These are phyloP conservation scores for Wickerhamiella bombiphila DNA, from an alignment of 805 yeast genomes.

Conservation along the genomic window DNA sequence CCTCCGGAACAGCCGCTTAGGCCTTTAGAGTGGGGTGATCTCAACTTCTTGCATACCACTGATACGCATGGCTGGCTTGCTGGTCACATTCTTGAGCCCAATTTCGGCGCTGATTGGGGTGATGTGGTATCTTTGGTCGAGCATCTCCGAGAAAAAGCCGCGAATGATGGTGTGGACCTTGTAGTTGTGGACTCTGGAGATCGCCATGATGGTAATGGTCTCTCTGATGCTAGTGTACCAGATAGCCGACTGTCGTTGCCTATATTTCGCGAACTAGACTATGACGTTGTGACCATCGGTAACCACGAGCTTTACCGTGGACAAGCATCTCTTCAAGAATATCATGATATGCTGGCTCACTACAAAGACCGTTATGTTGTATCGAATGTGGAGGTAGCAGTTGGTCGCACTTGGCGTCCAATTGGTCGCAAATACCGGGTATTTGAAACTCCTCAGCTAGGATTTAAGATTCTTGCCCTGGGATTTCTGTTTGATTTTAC, in stretches of 20 bases:
- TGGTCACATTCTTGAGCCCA: conserved; percentile 66
- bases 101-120: conserved; percentile 68
- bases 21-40: conserved; percentile 48
- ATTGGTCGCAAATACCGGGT: conserved; percentile 56
- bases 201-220: conserved; percentile 85
- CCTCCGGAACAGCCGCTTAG: conserved; percentile 24
- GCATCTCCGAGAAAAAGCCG: conserved; percentile 35
- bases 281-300: conserved; percentile 71
- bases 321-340: conserved; percentile 51
- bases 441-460: conserved; percentile 43
- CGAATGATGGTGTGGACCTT: conserved; percentile 39
- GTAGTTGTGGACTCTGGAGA: conserved; percentile 77
- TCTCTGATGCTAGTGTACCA: conserved; percentile 52
- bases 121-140: conserved; percentile 58
- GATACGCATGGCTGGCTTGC: conserved; percentile 95
- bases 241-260: conserved; percentile 49
- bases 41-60: conserved; percentile 86
- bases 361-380: conserved; percentile 46
- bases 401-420: conserved; percentile 30
- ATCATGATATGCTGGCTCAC: conserved; percentile 32
- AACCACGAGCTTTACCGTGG: conserved; percentile 76
- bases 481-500: conserved; percentile 69
- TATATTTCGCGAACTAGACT: conserved; percentile 46
- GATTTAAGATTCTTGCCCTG: conserved; percentile 42
- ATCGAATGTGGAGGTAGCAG: conserved; percentile 24